Evolutionary conservation across 176 grass and related monocot species (phyloP).

Genomic region (Hordeum marinum): DNA sequence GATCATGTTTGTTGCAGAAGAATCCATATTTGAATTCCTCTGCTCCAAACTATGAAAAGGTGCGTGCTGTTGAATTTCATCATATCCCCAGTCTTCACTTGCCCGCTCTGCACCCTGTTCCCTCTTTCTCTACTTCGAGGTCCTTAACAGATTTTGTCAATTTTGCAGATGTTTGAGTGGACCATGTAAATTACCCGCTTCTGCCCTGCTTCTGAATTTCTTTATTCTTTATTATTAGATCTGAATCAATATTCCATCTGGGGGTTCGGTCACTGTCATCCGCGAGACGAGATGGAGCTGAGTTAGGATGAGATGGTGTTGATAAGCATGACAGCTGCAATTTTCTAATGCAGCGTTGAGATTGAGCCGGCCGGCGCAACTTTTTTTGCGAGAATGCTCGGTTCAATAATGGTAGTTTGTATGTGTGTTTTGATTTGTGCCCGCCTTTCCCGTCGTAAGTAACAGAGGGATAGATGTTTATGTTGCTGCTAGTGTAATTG

Average conservation of each 20-base stretch:
- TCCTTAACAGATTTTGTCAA: background rate
- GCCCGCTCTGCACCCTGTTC: background rate
- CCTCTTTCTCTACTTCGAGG: background rate
- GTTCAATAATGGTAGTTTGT: constrained; percentile 34
- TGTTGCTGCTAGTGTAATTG: constrained; percentile 37
- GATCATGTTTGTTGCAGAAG: constrained; percentile 35
- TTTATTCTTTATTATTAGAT: constrained; percentile 55
- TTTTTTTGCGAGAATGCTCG: constrained; percentile 48
- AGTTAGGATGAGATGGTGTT: constrained; percentile 24
- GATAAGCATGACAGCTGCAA: constrained; percentile 28
- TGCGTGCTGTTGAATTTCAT: background rate
- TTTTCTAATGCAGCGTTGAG: constrained; percentile 54
- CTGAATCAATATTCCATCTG: constrained; percentile 36
- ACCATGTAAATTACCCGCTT: constrained; percentile 64
- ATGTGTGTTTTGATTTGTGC: constrained; percentile 20
- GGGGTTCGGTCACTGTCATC: constrained; percentile 12
- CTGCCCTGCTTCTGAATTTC: constrained; percentile 22
- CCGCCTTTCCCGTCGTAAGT: constrained; percentile 5
- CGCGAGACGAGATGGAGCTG: constrained; percentile 18
- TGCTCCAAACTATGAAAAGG: constrained; percentile 24
- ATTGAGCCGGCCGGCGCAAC: constrained; percentile 39
- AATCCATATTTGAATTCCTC: constrained; percentile 23
- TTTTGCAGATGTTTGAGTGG: constrained; percentile 45
- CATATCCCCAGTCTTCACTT: background rate
- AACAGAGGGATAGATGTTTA: constrained; percentile 27